Evolutionary conservation across 2,329 filamentous ascomycete genomes (phyloP).

Genomic region (Tolypocladium paradoxum): DNA sequence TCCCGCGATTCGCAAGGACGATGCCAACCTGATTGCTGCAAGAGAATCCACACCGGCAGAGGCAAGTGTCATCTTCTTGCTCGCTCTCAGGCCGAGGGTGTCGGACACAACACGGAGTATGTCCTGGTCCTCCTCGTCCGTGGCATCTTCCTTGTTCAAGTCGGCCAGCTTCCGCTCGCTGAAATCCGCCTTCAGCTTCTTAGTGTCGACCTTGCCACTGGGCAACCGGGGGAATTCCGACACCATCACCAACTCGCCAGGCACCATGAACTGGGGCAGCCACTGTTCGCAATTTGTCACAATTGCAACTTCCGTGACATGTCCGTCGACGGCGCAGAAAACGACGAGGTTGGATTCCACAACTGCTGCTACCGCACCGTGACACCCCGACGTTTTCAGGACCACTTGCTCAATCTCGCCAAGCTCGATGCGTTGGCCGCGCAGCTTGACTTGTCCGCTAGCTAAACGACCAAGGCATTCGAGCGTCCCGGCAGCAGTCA

Average conservation of each 20-base stretch:
- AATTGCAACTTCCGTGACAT: conserved; percentile 29
- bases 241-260: conserved; percentile 57
- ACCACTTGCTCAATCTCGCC: conserved; percentile 67
- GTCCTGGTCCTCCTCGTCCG: conserved; percentile 10
- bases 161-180: conserved; percentile 8
- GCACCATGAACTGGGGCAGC: conserved; percentile 78
- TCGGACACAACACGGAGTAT: conserved; percentile 30
- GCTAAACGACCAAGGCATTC: conserved; percentile 75
- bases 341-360: conserved; percentile 59
- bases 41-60: conserved; percentile 55
- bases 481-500: conserved; percentile 57
- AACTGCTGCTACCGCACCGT: conserved; percentile 56
- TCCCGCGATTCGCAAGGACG: conserved; percentile 46
- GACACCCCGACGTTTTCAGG: conserved; percentile 49
- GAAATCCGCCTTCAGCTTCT: conserved; percentile 45
- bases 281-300: conserved; percentile 54
- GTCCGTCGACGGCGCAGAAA: conserved; percentile 52
- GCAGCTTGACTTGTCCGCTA: conserved; percentile 74
- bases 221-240: conserved; percentile 60
- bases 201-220: conserved; percentile 76
- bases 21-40: conserved; percentile 41
- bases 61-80: conserved; percentile 31
- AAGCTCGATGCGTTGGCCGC: conserved; percentile 73
- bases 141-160: neutral
- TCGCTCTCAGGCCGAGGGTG: conserved; percentile 27